A percentile compares a stretch with the other conserved stretches of the same genome.
phyloP scores from a whole-genome alignment of 2,329 filamentous ascomycete genomes.

The Tolypocladium tropicale region DNA sequence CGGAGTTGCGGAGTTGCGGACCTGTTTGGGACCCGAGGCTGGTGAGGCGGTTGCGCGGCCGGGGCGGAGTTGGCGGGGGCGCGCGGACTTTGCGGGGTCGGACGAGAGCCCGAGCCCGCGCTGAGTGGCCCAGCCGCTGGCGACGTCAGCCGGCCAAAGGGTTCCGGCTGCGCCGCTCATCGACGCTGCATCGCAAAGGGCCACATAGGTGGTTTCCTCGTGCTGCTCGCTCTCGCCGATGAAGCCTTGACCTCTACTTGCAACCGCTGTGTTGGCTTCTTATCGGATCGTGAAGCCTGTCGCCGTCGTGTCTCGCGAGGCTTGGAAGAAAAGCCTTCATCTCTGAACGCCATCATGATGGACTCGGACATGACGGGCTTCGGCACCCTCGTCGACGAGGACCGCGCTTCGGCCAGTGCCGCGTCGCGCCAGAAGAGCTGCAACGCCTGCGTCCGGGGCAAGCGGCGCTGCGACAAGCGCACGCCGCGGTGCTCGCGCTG shows the following conservation, averaged over 20 bases:
- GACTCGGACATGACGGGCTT: not conserved
- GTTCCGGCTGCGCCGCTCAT: too few species aligned
- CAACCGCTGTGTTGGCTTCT: too few species aligned
- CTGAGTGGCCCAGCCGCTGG: not conserved
- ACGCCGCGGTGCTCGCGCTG: conserved; percentile 32
- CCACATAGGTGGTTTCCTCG: too few species aligned
- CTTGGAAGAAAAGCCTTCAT: not conserved
- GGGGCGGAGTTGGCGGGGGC: not conserved
- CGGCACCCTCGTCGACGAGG: not conserved
- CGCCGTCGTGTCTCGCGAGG: not conserved
- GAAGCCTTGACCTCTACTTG: too few species aligned
- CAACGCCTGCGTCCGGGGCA: conserved; percentile 36
- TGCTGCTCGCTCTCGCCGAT: not conserved
- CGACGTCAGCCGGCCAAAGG: not conserved
- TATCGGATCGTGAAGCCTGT: not conserved
- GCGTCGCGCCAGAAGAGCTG: conserved; percentile 41
- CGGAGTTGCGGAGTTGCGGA: conserved; percentile 7
- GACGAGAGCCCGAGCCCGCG: not conserved
- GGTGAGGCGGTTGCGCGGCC: not conserved
- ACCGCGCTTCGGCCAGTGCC: conserved; percentile 9
- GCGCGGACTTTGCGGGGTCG: not conserved
- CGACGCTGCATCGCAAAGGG: not conserved
- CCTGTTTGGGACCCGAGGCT: too few species aligned
- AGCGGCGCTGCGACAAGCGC: conserved; percentile 36
- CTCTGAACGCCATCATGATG: not conserved